Percentiles rank a stretch among this genome's conserved stretches.
Evolutionary conservation across 805 yeast species (phyloP).

Genomic region (Ogataea paraovalis): DNA sequence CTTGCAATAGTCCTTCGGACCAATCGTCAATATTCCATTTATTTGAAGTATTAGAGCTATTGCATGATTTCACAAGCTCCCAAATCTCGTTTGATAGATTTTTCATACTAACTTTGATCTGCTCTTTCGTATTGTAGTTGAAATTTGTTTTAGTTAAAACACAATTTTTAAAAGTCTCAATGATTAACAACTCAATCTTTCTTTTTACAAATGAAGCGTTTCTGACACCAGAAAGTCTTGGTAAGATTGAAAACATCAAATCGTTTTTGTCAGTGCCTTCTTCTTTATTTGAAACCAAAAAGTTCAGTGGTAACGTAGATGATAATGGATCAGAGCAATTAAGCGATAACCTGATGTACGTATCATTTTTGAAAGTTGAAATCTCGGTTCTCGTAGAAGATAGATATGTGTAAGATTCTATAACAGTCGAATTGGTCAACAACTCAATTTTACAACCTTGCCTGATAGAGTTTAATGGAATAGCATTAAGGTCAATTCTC

Average conservation of each 20-base stretch:
- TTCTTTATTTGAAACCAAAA: conserved; percentile 18
- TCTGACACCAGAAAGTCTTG: conserved; percentile 31
- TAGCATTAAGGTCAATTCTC: conserved; percentile 15
- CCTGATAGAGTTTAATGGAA: conserved; percentile 12
- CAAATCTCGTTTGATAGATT: conserved; percentile 20
- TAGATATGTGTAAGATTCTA: conserved; percentile 1
- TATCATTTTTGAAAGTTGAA: conserved; percentile 3
- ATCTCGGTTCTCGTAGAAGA: not conserved
- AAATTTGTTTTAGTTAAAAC: conserved; percentile 15
- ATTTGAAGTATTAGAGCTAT: conserved; percentile 19
- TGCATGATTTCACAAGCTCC: conserved; percentile 24
- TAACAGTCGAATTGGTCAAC: conserved; percentile 5
- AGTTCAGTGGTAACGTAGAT: conserved; percentile 18
- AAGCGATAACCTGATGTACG: conserved; percentile 10
- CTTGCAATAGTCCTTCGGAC: conserved; percentile 17
- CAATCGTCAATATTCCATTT: conserved; percentile 19
- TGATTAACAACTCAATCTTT: conserved; percentile 33
- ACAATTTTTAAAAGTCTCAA: conserved; percentile 17
- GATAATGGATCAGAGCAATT: conserved; percentile 3
- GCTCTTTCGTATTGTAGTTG: conserved; percentile 14
- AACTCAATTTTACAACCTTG: conserved; percentile 16
- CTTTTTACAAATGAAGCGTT: conserved; percentile 34
- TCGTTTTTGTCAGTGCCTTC: conserved; percentile 7
- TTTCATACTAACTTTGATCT: conserved; percentile 14
- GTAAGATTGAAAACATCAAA: conserved; percentile 23